Percentiles rank a stretch among this genome's conserved stretches.
These are phyloP conservation scores for Fusarium algeriense DNA, from an alignment of 2,329 filamentous ascomycete species.

Conservation along the genomic window DNA sequence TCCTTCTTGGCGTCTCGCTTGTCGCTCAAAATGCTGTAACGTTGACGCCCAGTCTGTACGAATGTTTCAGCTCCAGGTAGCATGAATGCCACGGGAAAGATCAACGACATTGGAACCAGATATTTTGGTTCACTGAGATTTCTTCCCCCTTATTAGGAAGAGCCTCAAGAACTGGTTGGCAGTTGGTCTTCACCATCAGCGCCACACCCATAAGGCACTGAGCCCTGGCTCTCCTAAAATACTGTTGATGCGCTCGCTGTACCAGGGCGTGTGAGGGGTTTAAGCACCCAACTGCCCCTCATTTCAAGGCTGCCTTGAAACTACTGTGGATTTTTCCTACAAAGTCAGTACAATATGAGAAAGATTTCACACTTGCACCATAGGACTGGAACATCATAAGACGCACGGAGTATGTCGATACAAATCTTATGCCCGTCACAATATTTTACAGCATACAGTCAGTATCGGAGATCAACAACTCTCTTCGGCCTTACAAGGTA, in stretches of 20 bases:
- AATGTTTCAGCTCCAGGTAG: slow-evolving; percentile 44
- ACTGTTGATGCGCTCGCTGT: slow-evolving; percentile 29
- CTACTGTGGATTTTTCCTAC: not conserved
- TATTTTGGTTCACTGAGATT: slow-evolving; percentile 31
- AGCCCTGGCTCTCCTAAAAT: slow-evolving; percentile 38
- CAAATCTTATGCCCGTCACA: not conserved
- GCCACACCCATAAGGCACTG: slow-evolving; percentile 28
- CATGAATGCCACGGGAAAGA: slow-evolving; percentile 35
- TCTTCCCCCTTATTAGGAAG: slow-evolving; percentile 25
- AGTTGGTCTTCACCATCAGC: slow-evolving; percentile 16
- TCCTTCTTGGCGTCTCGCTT: slow-evolving; percentile 24
- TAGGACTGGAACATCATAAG: not conserved
- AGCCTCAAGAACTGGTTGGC: slow-evolving; percentile 10
- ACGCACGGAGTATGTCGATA: not conserved
- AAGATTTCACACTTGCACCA: no score
- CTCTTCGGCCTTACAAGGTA: slow-evolving; percentile 17
- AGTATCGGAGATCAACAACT: slow-evolving; percentile 6
- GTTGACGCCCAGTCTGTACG: slow-evolving; percentile 26
- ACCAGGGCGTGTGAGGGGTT: slow-evolving; percentile 35
- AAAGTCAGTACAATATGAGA: not conserved
- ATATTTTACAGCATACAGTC: not conserved
- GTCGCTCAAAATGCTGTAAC: slow-evolving; percentile 22
- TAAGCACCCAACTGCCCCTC: slow-evolving; percentile 17
- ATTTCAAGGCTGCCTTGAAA: slow-evolving; percentile 27
- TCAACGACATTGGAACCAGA: slow-evolving; percentile 36